Evolutionary conservation across 306 rosid genomes (phyloP).

Genomic region (Vachellia pachyceras): DNA sequence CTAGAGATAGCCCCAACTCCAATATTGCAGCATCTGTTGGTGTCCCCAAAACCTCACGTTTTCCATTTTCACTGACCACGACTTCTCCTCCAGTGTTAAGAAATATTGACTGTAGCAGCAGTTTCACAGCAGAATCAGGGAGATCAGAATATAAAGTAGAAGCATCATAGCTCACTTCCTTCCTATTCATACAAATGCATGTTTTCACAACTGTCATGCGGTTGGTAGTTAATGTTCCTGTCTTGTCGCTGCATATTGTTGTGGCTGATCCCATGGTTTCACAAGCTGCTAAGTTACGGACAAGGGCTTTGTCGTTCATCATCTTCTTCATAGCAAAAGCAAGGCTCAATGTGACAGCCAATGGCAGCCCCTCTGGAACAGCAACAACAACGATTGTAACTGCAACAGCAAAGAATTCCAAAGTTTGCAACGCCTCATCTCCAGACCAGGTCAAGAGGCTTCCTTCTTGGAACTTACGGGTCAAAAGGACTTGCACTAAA

Average conservation of each 20-base stretch:
- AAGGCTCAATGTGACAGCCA: slow-evolving; percentile 95
- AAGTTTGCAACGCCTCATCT: slow-evolving; percentile 76
- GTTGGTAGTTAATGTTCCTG: slow-evolving; percentile 94
- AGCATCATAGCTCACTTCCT: slow-evolving; percentile 56
- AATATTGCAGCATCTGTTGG: slow-evolving; percentile 91
- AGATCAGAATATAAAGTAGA: slow-evolving; percentile 67
- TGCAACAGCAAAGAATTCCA: slow-evolving; percentile 90
- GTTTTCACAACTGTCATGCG: slow-evolving; percentile 95
- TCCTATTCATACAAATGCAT: slow-evolving; percentile 78
- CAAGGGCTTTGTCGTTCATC: slow-evolving; percentile 99
- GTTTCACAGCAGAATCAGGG: slow-evolving; percentile 61
- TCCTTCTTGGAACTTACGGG: slow-evolving; percentile 64
- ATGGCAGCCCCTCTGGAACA: slow-evolving; percentile 95
- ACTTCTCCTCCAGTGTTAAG: slow-evolving; percentile 95
- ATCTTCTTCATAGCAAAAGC: slow-evolving; percentile 98
- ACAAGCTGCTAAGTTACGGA: slow-evolving; percentile 95
- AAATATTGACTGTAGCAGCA: slow-evolving; percentile 78
- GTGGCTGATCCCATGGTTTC: slow-evolving; percentile 99
- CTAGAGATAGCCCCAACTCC: slow-evolving; percentile 83
- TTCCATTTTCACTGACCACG: slow-evolving; percentile 73
- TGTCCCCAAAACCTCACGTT: slow-evolving; percentile 78
- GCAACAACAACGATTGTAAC: slow-evolving; percentile 97
- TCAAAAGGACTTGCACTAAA: slow-evolving; percentile 74
- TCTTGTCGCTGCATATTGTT: slow-evolving; percentile 91
- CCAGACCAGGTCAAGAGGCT: slow-evolving; percentile 75